Conservation (phyloP, 192 early-diverging fungal genomes). For the Coemansia pectinata region DNA sequence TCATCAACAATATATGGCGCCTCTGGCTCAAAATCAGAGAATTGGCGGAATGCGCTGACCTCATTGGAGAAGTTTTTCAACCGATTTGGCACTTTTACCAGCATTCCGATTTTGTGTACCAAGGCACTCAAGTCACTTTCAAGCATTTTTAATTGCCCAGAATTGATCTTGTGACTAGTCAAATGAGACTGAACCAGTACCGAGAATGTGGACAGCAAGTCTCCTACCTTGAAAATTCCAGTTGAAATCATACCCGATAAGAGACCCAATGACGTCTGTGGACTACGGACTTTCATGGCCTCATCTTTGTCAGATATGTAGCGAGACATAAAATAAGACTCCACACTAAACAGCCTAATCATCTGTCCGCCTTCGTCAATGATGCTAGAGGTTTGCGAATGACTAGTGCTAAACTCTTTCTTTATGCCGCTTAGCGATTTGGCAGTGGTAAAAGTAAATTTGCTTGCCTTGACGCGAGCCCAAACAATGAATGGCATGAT, state of each 20-base stretch:
- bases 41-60: slow-evolving; percentile 59
- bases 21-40: slow-evolving; percentile 55
- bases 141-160: not conserved
- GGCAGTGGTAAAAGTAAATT: not conserved
- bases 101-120: not conserved
- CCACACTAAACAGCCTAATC: slow-evolving; percentile 66
- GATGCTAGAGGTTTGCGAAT: slow-evolving; percentile 12
- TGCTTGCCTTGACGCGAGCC: not conserved
- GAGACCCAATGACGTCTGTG: slow-evolving; percentile 58
- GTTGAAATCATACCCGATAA: slow-evolving; percentile 57
- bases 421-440: not conserved
- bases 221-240: slow-evolving; percentile 50
- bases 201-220: not conserved
- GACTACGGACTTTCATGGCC: slow-evolving; percentile 57
- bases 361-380: slow-evolving; percentile 63
- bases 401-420: not conserved
- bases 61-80: not conserved
- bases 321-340: slow-evolving; percentile 55
- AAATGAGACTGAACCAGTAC: slow-evolving; percentile 24
- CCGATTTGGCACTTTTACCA: not conserved
- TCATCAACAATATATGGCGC: slow-evolving; percentile 32
- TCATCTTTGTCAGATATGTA: slow-evolving; percentile 63
- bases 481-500: slow-evolving; percentile 16
- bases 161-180: not conserved
- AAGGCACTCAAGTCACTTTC: not conserved